Conservation (phyloP, 2,329 filamentous ascomycete genomes). For the Nemania abortiva region DNA sequence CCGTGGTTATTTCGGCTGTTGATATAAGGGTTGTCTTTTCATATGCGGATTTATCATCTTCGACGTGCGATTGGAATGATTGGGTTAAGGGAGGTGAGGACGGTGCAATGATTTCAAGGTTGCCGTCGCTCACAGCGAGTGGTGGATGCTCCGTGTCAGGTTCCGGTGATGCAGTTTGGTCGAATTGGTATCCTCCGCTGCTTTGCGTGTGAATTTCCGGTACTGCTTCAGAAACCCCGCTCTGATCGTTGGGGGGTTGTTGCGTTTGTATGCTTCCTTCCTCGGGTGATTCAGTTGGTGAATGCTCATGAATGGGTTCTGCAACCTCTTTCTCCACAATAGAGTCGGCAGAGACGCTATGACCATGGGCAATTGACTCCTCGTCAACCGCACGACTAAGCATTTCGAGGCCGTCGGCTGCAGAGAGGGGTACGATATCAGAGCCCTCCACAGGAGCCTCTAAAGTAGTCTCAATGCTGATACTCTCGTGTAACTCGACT, state of each 20-base stretch:
- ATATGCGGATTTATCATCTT: conserved; percentile 10
- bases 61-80: conserved; percentile 39
- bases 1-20: conserved; percentile 21
- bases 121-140: conserved; percentile 32
- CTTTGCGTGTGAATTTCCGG: neutral
- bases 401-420: conserved; percentile 49
- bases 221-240: neutral
- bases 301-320: conserved; percentile 18
- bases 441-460: conserved; percentile 1
- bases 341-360: conserved; percentile 8
- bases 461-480: neutral
- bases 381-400: conserved; percentile 44
- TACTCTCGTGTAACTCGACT: conserved; percentile 6
- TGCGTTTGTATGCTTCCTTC: conserved; percentile 13
- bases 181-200: conserved; percentile 30
- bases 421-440: conserved; percentile 36
- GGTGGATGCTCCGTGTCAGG: conserved; percentile 42
- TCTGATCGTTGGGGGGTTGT: conserved; percentile 10
- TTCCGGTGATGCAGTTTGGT: conserved; percentile 32
- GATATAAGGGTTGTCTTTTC: conserved; percentile 28
- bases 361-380: conserved; percentile 36
- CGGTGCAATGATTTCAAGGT: conserved; percentile 50
- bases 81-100: conserved; percentile 47
- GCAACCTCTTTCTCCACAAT: conserved; percentile 23
- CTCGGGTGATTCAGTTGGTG: neutral